These are phyloP conservation scores for Xylaria sp. DNA, from an alignment of 2,329 filamentous ascomycete genomes.

Conservation along the genomic window DNA sequence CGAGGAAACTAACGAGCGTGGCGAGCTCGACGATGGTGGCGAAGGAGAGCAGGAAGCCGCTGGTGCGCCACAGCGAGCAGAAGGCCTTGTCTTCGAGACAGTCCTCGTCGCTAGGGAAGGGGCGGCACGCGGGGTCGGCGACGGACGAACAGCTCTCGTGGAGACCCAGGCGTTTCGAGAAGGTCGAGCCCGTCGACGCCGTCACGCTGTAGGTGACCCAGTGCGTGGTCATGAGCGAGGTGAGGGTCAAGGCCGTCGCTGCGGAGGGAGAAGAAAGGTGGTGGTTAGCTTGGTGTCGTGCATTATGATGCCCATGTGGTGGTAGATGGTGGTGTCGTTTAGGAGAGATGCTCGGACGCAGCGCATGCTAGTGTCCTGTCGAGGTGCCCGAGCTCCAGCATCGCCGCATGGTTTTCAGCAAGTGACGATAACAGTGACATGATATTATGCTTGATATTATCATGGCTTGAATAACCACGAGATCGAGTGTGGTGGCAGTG, in stretches of 20 bases:
- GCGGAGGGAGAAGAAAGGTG: constrained; percentile 30
- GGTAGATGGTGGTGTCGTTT: neutral
- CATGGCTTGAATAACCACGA: too few relatives aligned
- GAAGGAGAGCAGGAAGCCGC: constrained; percentile 89
- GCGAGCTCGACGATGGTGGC: constrained; percentile 84
- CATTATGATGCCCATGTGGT: neutral
- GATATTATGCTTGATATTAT: neutral
- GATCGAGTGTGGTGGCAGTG: neutral
- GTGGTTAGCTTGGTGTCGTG: constrained; percentile 48
- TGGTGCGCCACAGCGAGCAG: constrained; percentile 90
- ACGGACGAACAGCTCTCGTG: constrained; percentile 82
- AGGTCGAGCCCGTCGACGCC: constrained; percentile 58
- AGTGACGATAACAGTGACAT: neutral
- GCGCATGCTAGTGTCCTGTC: neutral
- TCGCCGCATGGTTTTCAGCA: neutral
- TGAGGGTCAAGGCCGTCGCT: constrained; percentile 79
- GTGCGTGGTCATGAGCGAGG: constrained; percentile 74
- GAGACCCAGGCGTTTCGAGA: constrained; percentile 76
- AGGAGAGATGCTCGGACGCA: neutral
- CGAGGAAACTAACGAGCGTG: constrained; percentile 79
- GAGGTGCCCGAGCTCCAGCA: neutral
- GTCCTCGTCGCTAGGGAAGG: constrained; percentile 75
- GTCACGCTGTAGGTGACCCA: constrained; percentile 76
- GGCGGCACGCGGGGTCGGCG: constrained; percentile 68
- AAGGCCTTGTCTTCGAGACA: constrained; percentile 79